Base-by-base conservation (phyloP, 768 basidiomycete genomes). In the Gymnopilus junonius region DNA sequence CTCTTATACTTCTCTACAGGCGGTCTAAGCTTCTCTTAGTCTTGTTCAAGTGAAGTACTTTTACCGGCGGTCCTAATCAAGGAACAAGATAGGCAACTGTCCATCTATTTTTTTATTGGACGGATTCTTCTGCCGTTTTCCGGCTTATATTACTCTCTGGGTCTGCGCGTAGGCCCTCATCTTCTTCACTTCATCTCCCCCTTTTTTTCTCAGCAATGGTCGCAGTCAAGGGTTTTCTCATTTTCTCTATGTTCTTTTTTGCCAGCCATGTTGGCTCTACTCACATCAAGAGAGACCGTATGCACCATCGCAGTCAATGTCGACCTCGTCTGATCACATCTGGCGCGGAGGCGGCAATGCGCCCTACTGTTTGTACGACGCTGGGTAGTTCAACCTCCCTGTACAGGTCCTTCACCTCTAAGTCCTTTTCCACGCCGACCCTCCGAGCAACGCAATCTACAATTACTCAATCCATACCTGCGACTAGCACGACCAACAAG, bases 241-340 rank as follows among this genome's bases (percentile, higher is more conserved):
- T 68, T 21, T 60, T 68, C 29, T 59, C 17, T 63, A 34, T 63
- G 21, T 23, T 73, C 27, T 48, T 60, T 50, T 65, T 70, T 67
- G 65, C 69, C 61, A 68, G 65, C 37, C 64, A 67, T 32, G 66
- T 65, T 29, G 56, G 54, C n/a, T 61, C 69, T 35, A 55, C 35
- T 42, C 65, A 63, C 55, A 62, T 67, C 64, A 65, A 64, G 54
- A 60, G 57, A 34, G 43, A 45, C 34, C 61, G 56, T 53, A 21
- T 58, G 17, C 35, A 57, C 21, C 64, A 66, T 50, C 69, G 62
- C 39, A 64, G 55, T 14, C 64, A 67, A 43, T 72, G 71, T 55
- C 61, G 64, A 17, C 66, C 66, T 61, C 68, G 65, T 42, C 57
- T 64, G 42, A 37, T 58, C 12, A 39, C 67, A 7, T 51, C 63